A percentile compares a stretch with the other conserved stretches of the same genome.
Conservation (phyloP, 2,329 filamentous ascomycete species). For the Beauveria varroae region DNA sequence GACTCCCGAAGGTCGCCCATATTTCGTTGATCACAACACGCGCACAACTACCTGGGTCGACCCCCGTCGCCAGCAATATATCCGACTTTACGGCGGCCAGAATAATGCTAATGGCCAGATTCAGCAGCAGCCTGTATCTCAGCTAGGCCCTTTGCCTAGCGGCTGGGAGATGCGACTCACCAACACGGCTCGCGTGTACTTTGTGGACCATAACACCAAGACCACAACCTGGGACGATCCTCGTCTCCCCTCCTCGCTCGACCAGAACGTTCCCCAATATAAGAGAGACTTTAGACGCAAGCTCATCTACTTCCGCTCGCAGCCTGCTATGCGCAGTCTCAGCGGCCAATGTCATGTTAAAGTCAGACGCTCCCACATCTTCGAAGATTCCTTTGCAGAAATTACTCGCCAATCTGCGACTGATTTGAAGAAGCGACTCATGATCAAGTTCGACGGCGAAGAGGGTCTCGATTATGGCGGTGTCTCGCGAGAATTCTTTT, state of each 20-base stretch:
- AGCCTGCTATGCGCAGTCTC: constrained; percentile 89
- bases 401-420: constrained; percentile 94
- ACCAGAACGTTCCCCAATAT: constrained; percentile 98
- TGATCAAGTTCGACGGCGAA: constrained; percentile 99
- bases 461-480: constrained; percentile 97
- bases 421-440: constrained; percentile 94
- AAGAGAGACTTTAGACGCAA: constrained; percentile 98
- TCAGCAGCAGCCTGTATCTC: constrained; percentile 94
- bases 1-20: constrained; percentile 88
- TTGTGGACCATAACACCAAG: constrained; percentile 99
- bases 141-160: constrained; percentile 88
- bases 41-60: constrained; percentile 98
- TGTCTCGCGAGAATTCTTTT: constrained; percentile 98
- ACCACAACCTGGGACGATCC: constrained; percentile 99
- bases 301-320: constrained; percentile 97
- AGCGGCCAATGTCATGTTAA: constrained; percentile 98
- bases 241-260: constrained; percentile 84
- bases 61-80: constrained; percentile 93
- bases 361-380: constrained; percentile 91
- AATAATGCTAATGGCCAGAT: constrained; percentile 80
- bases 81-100: constrained; percentile 89
- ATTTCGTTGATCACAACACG: constrained; percentile 98
- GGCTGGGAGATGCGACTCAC: constrained; percentile 99
- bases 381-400: constrained; percentile 97
- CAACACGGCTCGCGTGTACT: constrained; percentile 95